phyloP scores from a whole-genome alignment of 495 filamentous ascomycete genomes.

The Aspergillus panamensis region DNA sequence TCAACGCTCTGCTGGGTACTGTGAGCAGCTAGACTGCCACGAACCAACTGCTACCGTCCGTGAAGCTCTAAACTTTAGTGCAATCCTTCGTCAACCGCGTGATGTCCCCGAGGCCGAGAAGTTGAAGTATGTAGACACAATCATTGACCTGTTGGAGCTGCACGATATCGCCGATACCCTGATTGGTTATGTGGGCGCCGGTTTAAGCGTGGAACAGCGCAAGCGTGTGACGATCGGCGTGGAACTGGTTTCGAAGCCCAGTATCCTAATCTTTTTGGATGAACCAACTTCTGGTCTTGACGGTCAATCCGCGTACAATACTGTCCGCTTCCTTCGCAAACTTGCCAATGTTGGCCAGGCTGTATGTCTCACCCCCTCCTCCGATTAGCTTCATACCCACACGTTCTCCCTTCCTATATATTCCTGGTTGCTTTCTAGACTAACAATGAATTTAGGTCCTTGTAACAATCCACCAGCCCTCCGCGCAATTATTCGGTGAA shows the following conservation, averaged over 20 bases:
- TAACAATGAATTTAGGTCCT: conserved; percentile 16
- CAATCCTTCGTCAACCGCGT: conserved; percentile 52
- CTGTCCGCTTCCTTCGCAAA: conserved; percentile 61
- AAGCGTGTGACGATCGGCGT: conserved; percentile 67
- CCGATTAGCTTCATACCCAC: no score
- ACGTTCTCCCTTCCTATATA: no score
- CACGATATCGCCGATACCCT: conserved; percentile 51
- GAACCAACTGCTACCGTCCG: conserved; percentile 58
- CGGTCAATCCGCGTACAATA: conserved; percentile 60
- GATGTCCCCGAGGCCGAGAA: conserved; percentile 53
- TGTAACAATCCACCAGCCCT: conserved; percentile 78
- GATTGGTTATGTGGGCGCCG: conserved; percentile 50
- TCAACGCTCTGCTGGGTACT: conserved; percentile 64
- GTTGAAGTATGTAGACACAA: conserved; percentile 55
- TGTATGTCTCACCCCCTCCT: conserved; percentile 31
- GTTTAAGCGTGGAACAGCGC: conserved; percentile 57
- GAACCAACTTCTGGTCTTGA: conserved; percentile 75
- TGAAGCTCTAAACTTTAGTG: conserved; percentile 58
- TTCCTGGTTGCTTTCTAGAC: no score
- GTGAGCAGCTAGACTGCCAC: conserved; percentile 60
- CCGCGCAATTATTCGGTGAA: conserved; percentile 64
- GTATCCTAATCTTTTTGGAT: conserved; percentile 69
- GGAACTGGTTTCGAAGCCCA: conserved; percentile 64
- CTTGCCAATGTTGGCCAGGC: conserved; percentile 65
- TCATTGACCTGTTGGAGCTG: conserved; percentile 58